Base-by-base conservation (phyloP, 768 basidiomycete species). In the Calocybe gangraenosa region DNA sequence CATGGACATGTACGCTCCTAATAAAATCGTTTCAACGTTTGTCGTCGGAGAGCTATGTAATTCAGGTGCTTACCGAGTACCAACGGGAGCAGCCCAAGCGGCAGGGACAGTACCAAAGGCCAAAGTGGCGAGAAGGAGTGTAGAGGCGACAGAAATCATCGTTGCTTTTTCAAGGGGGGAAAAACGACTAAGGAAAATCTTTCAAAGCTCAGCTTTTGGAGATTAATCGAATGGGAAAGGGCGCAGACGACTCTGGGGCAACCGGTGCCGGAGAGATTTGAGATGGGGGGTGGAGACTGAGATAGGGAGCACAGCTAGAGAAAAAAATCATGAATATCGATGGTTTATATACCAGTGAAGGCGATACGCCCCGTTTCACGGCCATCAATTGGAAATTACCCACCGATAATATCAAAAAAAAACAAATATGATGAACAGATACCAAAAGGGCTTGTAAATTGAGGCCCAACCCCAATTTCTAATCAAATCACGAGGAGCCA, bases 191-290 rank as follows among this genome's bases (percentile, higher is more conserved):
- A n/a, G 21, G 46, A 22, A 21, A 40, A 32, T 28, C 28, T 19
- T 39, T 28, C 36, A 44, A 49, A 52, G 53, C 47, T 49, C 53
- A 49, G 39, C 53, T 55, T 54, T 23, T 36, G 32, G 41, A 17
- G 21, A 37, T 42, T 22, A 18, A 35, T 46, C 20, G 25, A 20
- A 19, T 33, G 25, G 3, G 36, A 20, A n/a, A 43, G 39, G n/a
- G 36, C 36, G 18, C 34, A 38, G 31, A 49, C 48, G 47, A 47
- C 46, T 52, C 54, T 50, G 32, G 44, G 54, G 54, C 46, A 52
- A 50, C 54, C 54, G 51, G 54, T 52, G 48, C 54, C 54, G 42
- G 37, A 52, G 51, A 55, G 51, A 52, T 42, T 40, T 47, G 38
- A 43, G 36, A n/a, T 5, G 11, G 25, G 11, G 5, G 45, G 32